Percentiles rank a stretch among this genome's conserved stretches.
Evolutionary conservation across 2,329 filamentous ascomycete species (phyloP).

Genomic region (Epichloe glyceriae): DNA sequence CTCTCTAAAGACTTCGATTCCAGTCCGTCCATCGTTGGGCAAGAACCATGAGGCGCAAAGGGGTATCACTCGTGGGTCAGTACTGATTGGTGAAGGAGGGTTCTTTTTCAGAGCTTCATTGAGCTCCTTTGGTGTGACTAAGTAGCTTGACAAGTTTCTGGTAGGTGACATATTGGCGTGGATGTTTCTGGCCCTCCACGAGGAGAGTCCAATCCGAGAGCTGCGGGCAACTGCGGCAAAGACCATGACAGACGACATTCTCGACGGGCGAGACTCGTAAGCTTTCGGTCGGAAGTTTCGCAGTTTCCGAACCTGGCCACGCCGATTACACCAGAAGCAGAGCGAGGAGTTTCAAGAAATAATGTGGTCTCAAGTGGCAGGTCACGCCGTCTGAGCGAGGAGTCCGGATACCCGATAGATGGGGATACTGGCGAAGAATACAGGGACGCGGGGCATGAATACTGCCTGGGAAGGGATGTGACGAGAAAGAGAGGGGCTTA

Average conservation of each 20-base stretch:
- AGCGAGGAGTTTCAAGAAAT: not conserved
- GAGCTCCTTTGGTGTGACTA: conserved; percentile 77
- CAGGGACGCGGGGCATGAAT: not conserved
- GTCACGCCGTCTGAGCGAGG: not conserved
- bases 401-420: not conserved
- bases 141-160: conserved; percentile 57
- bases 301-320: not conserved
- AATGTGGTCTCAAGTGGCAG: not conserved
- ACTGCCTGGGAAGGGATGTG: not conserved
- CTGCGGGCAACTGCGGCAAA: conserved; percentile 29
- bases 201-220: conserved; percentile 25
- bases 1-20: conserved; percentile 67
- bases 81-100: conserved; percentile 64
- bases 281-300: not conserved
- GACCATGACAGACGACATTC: conserved; percentile 24
- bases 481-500: conserved; percentile 2
- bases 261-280: not conserved
- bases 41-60: conserved; percentile 94
- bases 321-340: not conserved
- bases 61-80: conserved; percentile 71
- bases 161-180: conserved; percentile 16
- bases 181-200: conserved; percentile 21
- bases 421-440: not conserved
- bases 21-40: conserved; percentile 77
- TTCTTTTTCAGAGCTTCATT: conserved; percentile 72